Conservation (phyloP, 1,284 basidiomycete species). For the Rhodotorula glutinis region DNA sequence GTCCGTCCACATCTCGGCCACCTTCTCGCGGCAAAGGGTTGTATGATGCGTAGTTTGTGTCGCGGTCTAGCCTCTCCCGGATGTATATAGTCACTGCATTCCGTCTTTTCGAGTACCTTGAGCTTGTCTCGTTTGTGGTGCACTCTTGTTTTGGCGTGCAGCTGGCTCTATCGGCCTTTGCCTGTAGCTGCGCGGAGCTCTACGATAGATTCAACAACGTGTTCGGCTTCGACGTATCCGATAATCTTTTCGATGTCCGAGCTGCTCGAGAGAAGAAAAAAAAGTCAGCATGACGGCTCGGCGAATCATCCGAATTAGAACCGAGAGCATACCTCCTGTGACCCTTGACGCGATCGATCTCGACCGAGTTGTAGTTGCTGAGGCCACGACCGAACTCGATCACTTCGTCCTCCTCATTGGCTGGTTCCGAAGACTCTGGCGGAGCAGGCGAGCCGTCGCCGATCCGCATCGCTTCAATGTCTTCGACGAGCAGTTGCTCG, state of each 20-base stretch:
- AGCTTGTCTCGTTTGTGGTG: too few species aligned
- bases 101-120: background rate
- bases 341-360: constrained; percentile 84
- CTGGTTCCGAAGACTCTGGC: constrained; percentile 9
- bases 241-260: constrained; percentile 74
- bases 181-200: constrained; percentile 12
- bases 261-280: constrained; percentile 51
- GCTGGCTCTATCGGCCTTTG: constrained; percentile 1
- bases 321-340: constrained; percentile 57
- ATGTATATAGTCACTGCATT: background rate
- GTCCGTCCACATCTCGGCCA: constrained; percentile 21
- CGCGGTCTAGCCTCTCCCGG: background rate
- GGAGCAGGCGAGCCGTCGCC: constrained; percentile 2
- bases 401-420: constrained; percentile 63
- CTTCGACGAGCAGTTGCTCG: constrained; percentile 2
- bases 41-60: constrained; percentile 3
- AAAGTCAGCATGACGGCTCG: background rate
- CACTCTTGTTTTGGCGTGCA: too few species aligned
- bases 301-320: background rate
- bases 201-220: constrained; percentile 90
- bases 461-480: constrained; percentile 3
- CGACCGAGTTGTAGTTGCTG: constrained; percentile 92
- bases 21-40: constrained; percentile 8
- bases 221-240: constrained; percentile 92
- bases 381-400: constrained; percentile 89